Evolutionary conservation across 495 filamentous ascomycete genomes (phyloP).

Genomic region (Penicillium longicatenatum): DNA sequence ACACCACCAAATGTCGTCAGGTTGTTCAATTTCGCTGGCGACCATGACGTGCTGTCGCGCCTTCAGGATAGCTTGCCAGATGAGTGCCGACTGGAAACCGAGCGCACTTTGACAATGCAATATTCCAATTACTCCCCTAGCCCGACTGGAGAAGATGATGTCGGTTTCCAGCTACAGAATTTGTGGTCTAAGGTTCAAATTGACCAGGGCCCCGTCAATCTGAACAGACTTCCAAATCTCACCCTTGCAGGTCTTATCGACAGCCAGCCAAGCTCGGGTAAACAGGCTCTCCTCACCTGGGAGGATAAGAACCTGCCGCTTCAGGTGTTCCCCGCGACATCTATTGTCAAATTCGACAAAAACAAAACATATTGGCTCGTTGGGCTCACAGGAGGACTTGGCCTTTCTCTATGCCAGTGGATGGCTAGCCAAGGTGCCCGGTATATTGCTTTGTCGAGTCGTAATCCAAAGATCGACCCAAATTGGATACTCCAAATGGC

Average conservation of each 20-base stretch:
- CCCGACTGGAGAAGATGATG: not conserved
- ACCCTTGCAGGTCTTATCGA: slow-evolving; percentile 14
- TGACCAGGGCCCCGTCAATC: slow-evolving; percentile 11
- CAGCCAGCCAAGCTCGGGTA: not conserved
- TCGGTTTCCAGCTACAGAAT: slow-evolving; percentile 11
- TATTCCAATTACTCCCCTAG: not conserved
- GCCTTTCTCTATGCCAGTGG: slow-evolving; percentile 58
- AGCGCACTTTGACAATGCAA: slow-evolving; percentile 13
- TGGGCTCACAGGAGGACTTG: slow-evolving; percentile 60
- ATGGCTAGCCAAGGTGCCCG: slow-evolving; percentile 57
- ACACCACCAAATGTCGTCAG: slow-evolving; percentile 17
- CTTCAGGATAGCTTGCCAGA: slow-evolving; percentile 13
- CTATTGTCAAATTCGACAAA: slow-evolving; percentile 19
- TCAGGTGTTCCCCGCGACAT: slow-evolving; percentile 21
- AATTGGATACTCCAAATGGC: slow-evolving; percentile 41
- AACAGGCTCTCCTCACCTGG: slow-evolving; percentile 20
- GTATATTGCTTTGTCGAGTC: slow-evolving; percentile 57
- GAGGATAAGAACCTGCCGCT: slow-evolving; percentile 8
- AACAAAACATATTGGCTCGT: slow-evolving; percentile 59
- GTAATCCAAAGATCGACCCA: slow-evolving; percentile 53
- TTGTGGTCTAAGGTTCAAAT: slow-evolving; percentile 10
- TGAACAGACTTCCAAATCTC: slow-evolving; percentile 9
- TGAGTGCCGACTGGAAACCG: slow-evolving; percentile 17
- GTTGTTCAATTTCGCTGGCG: slow-evolving; percentile 18
- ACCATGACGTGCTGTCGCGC: not conserved